phyloP scores from a whole-genome alignment of 2,329 filamentous ascomycete species.

The Colletotrichum tamarilloi region DNA sequence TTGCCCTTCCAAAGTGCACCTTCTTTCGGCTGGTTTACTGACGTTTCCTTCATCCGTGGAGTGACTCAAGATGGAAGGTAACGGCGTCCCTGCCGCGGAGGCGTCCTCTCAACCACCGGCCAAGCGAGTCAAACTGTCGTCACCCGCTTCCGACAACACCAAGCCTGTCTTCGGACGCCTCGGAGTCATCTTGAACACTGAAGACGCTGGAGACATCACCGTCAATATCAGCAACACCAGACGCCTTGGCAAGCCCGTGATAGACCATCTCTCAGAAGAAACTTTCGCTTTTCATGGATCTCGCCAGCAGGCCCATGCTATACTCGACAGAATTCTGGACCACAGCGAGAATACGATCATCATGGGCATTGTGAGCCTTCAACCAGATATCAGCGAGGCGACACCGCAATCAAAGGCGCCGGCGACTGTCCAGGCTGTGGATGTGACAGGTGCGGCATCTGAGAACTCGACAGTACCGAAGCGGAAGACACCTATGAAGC shows the following conservation, averaged over 20 bases:
- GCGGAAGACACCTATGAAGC: no score
- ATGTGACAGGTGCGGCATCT: no score
- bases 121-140: neutral
- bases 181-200: neutral
- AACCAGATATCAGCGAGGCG: neutral
- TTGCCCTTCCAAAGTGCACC: no score
- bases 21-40: no score
- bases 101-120: neutral
- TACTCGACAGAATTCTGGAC: neutral
- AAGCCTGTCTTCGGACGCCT: neutral
- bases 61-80: no score
- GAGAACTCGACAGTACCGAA: no score
- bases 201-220: neutral
- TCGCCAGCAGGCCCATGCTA: neutral
- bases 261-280: neutral
- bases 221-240: neutral
- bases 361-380: neutral
- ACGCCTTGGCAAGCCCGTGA: neutral
- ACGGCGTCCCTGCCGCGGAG: no score
- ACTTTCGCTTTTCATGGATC: neutral
- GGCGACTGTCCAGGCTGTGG: no score
- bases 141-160: neutral
- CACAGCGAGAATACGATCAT: neutral
- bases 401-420: neutral
- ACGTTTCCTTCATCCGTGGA: no score